Conservation (phyloP, 108 stramenopile species). For the Cyclotella atomus region DNA sequence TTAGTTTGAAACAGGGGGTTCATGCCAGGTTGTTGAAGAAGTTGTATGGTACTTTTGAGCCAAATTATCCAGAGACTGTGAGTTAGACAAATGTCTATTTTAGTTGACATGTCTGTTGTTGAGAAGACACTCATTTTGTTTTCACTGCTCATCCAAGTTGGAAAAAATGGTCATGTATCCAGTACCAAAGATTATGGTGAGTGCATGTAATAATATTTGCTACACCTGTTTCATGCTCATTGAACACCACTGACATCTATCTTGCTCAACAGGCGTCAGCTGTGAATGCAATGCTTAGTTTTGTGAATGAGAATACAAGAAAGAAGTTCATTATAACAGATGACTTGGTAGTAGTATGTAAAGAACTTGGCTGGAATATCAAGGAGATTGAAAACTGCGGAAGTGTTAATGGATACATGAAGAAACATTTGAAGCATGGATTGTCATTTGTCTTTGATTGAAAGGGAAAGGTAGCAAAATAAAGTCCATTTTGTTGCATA, state of each 20-base stretch:
- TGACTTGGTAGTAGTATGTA: conserved; percentile 69
- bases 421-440: conserved; percentile 72
- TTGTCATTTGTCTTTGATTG: conserved; percentile 67
- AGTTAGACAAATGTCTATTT: too few species aligned
- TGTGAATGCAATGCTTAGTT: conserved; percentile 64
- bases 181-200: conserved; percentile 57
- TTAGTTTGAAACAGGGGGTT: conserved; percentile 67
- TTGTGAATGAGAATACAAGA: conserved; percentile 85
- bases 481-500: not conserved
- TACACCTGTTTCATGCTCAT: not conserved
- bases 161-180: conserved; percentile 85
- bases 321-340: conserved; percentile 86
- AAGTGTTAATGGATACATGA: conserved; percentile 76
- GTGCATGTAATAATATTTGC: not conserved
- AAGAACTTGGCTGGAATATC: conserved; percentile 78
- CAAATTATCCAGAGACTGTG: conserved; percentile 84
- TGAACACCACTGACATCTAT: not conserved
- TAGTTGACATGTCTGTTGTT: too few species aligned
- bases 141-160: too few species aligned
- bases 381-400: conserved; percentile 73
- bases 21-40: conserved; percentile 67
- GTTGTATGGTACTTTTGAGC: conserved; percentile 77
- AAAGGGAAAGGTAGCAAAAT: not conserved
- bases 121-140: not conserved
- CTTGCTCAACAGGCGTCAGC: conserved; percentile 38